Evolutionary conservation across 495 filamentous ascomycete species (phyloP), one percentile per base, ranked within the genome.

Genomic region (Xylaria nigripes): DNA sequence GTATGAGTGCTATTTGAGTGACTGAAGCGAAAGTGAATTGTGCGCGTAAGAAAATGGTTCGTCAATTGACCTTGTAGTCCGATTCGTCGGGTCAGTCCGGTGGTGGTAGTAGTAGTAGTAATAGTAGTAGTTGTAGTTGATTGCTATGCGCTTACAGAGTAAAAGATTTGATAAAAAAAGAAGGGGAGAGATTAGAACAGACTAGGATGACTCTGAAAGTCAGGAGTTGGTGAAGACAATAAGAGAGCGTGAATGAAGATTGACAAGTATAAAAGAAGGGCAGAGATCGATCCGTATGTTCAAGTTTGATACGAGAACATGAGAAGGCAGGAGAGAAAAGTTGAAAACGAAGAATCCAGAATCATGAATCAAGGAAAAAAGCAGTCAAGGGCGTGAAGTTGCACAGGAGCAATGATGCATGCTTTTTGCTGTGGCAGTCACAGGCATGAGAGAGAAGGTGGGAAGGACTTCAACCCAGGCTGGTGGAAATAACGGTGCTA

Each of bases 201-300:
- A n/a, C n/a, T n/a, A n/a, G n/a, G n/a, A n/a, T n/a, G n/a, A n/a
- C n/a, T n/a, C n/a, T 25, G 30, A 25, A 24, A 50, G 46, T 55
- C 34, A 43, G 32, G 40, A 21, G 16, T 1, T n/a, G 43, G 48
- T 48, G 51, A 48, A 44, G 50, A 34, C n/a, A 40, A 46, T 13
- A 53, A 66, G 64, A 6, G 64, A 67, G 45, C 54, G 63, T 53
- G 57, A 43, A 51, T 48, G 55, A 55, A 42, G 50, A 51, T 30
- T 18, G 19, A 36, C 50, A 25, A 53, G 4, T n/a, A n/a, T 21
- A 53, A 32, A 12, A 29, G 10, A 29, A 40, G 34, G 27, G 27
- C 53, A 50, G 23, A 13, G 24, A 56, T 58, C 19, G 59, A 48
- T n/a, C n/a, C n/a, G n/a, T n/a, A n/a, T n/a, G n/a, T n/a, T n/a